phyloP scores from a whole-genome alignment of 768 basidiomycete species.

The Naganishia randhawae region DNA sequence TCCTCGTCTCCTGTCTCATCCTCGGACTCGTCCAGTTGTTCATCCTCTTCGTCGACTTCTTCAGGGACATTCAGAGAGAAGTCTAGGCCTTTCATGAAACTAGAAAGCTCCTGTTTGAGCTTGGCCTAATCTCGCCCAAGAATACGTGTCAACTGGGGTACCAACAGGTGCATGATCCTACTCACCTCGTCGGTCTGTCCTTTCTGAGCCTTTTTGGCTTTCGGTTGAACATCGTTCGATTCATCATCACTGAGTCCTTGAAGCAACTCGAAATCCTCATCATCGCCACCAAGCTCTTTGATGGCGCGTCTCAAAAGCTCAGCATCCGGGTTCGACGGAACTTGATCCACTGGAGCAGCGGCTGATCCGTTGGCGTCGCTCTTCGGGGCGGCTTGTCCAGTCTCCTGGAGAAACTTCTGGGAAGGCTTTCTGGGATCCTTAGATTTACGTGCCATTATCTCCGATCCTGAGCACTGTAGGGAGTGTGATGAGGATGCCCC shows the following conservation, averaged over 20 bases:
- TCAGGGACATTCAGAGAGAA: slow-evolving; percentile 45
- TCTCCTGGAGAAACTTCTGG: slow-evolving; percentile 16
- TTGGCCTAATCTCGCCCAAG: slow-evolving; percentile 36
- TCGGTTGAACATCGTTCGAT: slow-evolving; percentile 29
- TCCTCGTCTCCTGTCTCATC: slow-evolving; percentile 53
- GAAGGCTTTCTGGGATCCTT: slow-evolving; percentile 34
- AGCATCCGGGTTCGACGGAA: not conserved
- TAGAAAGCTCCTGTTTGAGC: slow-evolving; percentile 41
- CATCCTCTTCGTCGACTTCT: slow-evolving; percentile 35
- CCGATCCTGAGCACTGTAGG: not conserved
- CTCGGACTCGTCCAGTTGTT: slow-evolving; percentile 53
- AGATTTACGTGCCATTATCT: slow-evolving; percentile 24
- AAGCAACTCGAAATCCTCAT: slow-evolving; percentile 45
- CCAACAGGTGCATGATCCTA: slow-evolving; percentile 8
- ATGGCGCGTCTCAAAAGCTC: slow-evolving; percentile 39
- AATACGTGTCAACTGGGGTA: not conserved
- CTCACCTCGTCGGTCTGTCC: slow-evolving; percentile 26
- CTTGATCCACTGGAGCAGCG: not conserved
- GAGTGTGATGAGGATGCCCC: not conserved
- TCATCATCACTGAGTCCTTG: slow-evolving; percentile 44
- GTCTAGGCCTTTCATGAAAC: slow-evolving; percentile 49
- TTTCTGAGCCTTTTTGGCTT: slow-evolving; percentile 27
- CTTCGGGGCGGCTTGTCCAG: slow-evolving; percentile 5
- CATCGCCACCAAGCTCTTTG: slow-evolving; percentile 48
- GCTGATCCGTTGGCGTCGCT: not conserved